These are phyloP conservation scores for Diaporthe ampelina DNA, from an alignment of 2,329 filamentous ascomycete species.

Conservation along the genomic window DNA sequence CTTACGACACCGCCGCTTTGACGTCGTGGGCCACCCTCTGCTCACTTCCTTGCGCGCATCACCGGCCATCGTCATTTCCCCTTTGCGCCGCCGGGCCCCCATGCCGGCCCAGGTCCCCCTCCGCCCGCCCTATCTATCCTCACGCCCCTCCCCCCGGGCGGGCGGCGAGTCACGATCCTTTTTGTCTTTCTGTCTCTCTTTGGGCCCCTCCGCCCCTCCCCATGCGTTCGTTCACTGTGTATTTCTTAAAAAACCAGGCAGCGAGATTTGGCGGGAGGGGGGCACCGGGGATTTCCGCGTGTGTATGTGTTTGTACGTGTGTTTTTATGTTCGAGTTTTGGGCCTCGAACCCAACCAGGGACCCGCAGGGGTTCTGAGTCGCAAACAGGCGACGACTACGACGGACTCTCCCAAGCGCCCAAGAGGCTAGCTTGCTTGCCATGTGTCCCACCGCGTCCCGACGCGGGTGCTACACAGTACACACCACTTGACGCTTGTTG, in stretches of 20 bases:
- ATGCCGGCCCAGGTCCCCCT: not conserved
- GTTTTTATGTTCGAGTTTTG: not conserved
- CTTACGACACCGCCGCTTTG: conserved; percentile 31
- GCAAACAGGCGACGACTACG: not conserved
- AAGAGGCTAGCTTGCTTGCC: not conserved
- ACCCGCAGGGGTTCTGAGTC: conserved; percentile 9
- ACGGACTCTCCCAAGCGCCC: not conserved
- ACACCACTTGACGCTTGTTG: not conserved
- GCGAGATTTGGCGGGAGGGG: conserved; percentile 13
- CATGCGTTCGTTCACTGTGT: not conserved
- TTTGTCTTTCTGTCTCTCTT: not conserved
- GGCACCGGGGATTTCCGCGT: conserved; percentile 15
- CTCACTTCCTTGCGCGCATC: conserved; percentile 32
- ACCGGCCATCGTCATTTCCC: conserved; percentile 27
- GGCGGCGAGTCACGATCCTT: conserved; percentile 29
- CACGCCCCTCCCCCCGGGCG: not conserved
- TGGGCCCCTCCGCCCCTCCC: not conserved
- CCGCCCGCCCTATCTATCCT: conserved; percentile 13
- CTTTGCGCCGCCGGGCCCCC: not conserved
- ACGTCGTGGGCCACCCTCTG: conserved; percentile 23
- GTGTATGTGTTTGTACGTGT: too few relatives aligned
- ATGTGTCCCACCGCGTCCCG: not conserved
- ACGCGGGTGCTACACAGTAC: conserved; percentile 1
- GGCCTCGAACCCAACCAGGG: not conserved
- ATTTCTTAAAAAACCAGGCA: not conserved